Evolutionary conservation across 176 grass and related monocot species (phyloP).

Genomic region (Puya raimondii): DNA sequence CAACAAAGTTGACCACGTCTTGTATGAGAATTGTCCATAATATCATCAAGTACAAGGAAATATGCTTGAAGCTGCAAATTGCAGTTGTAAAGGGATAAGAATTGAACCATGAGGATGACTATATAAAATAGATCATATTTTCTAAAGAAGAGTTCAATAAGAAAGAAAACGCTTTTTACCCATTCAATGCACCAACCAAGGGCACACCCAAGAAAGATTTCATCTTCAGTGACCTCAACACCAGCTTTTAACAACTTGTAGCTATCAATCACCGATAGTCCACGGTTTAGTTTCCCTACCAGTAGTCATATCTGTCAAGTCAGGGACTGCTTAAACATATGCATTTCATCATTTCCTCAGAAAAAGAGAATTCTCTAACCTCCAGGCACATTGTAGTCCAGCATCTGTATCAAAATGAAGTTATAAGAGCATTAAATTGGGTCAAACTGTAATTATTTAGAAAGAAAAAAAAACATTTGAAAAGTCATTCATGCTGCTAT

Average conservation of each 20-base stretch:
- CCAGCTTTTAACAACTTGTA: constrained; percentile 75
- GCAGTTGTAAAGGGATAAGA: constrained; percentile 6
- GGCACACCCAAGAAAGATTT: constrained; percentile 67
- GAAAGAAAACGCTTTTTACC: constrained; percentile 34
- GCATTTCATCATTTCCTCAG: background rate
- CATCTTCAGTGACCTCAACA: constrained; percentile 49
- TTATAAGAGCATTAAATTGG: background rate
- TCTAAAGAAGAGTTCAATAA: constrained; percentile 7
- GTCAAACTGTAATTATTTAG: background rate
- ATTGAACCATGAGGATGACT: constrained; percentile 14
- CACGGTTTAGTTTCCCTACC: constrained; percentile 67
- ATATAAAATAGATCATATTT: constrained; percentile 5
- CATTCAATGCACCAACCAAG: constrained; percentile 99
- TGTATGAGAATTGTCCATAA: constrained; percentile 92
- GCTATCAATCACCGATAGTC: constrained; percentile 85
- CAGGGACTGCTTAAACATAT: constrained; percentile 3
- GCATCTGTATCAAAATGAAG: constrained; percentile 49
- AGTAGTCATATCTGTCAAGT: background rate
- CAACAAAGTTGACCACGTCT: constrained; percentile 92
- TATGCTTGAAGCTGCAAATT: constrained; percentile 85
- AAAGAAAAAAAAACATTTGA: too few relatives aligned
- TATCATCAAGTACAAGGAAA: constrained; percentile 98
- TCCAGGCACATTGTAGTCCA: constrained; percentile 96
- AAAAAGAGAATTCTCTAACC: constrained; percentile 30
- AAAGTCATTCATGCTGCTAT: too few relatives aligned